These are phyloP conservation scores for Sporisorium reilianum DNA, from an alignment of 1,284 basidiomycete species.

Conservation along the genomic window DNA sequence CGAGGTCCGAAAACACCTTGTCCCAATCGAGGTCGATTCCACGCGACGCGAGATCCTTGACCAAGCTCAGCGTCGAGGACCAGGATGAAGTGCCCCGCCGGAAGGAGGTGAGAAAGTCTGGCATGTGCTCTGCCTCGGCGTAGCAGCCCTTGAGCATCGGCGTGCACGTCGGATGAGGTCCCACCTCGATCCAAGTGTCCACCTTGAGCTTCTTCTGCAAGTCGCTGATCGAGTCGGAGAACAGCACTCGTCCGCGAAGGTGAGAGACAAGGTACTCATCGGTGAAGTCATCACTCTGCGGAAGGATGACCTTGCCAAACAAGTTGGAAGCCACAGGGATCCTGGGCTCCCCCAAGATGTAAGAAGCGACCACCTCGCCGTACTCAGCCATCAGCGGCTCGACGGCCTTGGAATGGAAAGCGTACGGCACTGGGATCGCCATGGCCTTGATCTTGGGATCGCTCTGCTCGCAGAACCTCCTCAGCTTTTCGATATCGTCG, in stretches of 20 bases:
- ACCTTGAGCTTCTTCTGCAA: conserved; percentile 16
- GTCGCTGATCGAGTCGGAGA: conserved; percentile 34
- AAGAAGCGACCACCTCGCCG: background rate
- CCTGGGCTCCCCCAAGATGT: conserved; percentile 21
- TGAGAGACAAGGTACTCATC: conserved; percentile 34
- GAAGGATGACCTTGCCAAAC: conserved; percentile 18
- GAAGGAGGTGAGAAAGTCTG: conserved; percentile 35
- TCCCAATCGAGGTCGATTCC: conserved; percentile 32
- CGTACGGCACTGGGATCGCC: conserved; percentile 51
- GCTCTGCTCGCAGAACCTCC: conserved; percentile 22
- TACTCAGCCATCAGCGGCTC: conserved; percentile 32
- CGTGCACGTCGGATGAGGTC: conserved; percentile 47
- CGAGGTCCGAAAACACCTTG: conserved; percentile 28
- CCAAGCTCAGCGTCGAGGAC: conserved; percentile 20
- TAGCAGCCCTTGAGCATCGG: conserved; percentile 52
- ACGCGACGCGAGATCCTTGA: conserved; percentile 35
- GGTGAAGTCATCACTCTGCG: conserved; percentile 8
- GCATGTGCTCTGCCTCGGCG: conserved; percentile 8
- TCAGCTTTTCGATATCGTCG: conserved; percentile 27
- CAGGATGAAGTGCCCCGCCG: conserved; percentile 44
- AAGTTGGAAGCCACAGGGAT: conserved; percentile 41
- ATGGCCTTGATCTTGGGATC: conserved; percentile 46
- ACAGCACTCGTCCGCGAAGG: conserved; percentile 37
- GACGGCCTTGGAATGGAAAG: conserved; percentile 47
- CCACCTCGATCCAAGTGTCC: conserved; percentile 44